A percentile compares a stretch with the other conserved stretches of the same genome.
phyloP scores from a whole-genome alignment of 805 yeast species.

The Starmerella kuoi region DNA sequence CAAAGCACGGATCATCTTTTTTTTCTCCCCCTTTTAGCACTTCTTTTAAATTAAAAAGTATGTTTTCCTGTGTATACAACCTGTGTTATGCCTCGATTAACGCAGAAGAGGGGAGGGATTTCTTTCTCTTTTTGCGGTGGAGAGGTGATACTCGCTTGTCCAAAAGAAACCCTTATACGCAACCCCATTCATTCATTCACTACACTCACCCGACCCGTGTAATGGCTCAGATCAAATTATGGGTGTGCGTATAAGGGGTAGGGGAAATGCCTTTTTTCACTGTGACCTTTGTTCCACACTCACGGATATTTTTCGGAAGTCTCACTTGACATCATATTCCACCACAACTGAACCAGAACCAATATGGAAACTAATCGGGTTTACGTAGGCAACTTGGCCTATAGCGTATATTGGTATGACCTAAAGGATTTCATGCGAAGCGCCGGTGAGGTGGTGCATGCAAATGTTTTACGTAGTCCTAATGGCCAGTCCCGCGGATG shows the following conservation, averaged over 20 bases:
- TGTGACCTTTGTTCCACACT: constrained; percentile 2
- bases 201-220: too few species aligned
- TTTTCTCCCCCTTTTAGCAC: too few species aligned
- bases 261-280: neutral
- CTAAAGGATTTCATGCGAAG: constrained; percentile 71
- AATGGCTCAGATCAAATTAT: too few species aligned
- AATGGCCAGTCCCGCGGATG: constrained; percentile 74
- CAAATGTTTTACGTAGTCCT: constrained; percentile 56
- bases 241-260: neutral
- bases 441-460: constrained; percentile 64
- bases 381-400: constrained; percentile 34
- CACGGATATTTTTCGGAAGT: neutral
- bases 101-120: too few species aligned
- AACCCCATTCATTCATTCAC: too few species aligned
- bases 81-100: too few species aligned
- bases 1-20: too few species aligned
- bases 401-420: constrained; percentile 31
- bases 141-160: too few species aligned
- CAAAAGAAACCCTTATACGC: too few species aligned
- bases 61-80: too few species aligned
- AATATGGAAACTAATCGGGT: constrained; percentile 29
- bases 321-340: neutral
- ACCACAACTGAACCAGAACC: neutral
- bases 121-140: too few species aligned
- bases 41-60: too few species aligned